A percentile compares a stretch with the other conserved stretches of the same genome.
phyloP scores from a whole-genome alignment of 208 protist genomes.

The Trypanosoma scelopori region DNA sequence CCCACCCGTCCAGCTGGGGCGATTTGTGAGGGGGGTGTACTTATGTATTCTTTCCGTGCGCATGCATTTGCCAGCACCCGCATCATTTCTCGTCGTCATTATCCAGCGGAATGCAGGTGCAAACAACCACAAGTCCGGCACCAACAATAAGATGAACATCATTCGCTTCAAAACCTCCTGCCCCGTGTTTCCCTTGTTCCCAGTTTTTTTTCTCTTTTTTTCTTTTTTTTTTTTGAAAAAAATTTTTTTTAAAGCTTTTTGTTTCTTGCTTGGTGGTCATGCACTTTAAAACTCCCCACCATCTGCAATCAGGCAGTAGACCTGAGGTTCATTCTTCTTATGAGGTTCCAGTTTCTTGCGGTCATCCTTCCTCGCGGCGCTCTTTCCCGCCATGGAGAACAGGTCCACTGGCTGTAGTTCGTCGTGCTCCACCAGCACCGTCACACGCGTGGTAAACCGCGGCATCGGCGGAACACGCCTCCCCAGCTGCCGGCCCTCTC shows the following conservation, averaged over 20 bases:
- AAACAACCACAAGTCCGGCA: too few species aligned
- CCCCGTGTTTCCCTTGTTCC: neutral
- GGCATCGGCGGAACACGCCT: constrained; percentile 55
- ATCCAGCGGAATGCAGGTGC: neutral
- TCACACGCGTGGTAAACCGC: constrained; percentile 74
- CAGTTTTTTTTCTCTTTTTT: neutral
- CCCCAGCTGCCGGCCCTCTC: constrained; percentile 27
- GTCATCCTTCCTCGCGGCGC: constrained; percentile 15
- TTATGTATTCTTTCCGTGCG: too few species aligned
- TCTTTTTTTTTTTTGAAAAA: neutral
- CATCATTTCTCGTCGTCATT: too few species aligned
- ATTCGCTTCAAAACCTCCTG: too few species aligned
- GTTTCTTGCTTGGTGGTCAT: neutral
- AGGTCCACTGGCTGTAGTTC: constrained; percentile 61
- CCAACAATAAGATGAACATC: neutral
- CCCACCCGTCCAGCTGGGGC: too few species aligned
- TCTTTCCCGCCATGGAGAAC: constrained; percentile 59
- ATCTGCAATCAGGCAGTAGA: constrained; percentile 80
- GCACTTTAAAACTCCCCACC: constrained; percentile 53
- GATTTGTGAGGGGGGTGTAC: too few species aligned
- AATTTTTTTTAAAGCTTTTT: too few species aligned
- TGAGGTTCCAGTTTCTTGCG: neutral
- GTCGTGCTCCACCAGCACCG: constrained; percentile 79
- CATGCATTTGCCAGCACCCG: too few species aligned
- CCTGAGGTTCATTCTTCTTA: constrained; percentile 26